phyloP scores from a whole-genome alignment of 441 rosid species.

The Dalechampia spathulata region DNA sequence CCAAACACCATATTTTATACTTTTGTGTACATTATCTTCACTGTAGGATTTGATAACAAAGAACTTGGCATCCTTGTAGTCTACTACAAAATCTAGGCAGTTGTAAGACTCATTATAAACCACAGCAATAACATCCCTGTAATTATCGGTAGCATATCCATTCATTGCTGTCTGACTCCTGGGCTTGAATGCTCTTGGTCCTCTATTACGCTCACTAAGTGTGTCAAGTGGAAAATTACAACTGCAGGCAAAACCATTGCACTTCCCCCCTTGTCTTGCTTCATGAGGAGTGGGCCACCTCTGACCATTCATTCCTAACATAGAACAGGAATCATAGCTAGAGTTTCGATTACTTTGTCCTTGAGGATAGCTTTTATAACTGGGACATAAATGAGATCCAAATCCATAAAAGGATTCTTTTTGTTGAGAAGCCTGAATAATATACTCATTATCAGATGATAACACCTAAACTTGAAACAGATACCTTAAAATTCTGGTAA shows the following conservation, averaged over 20 bases:
- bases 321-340: slow-evolving; percentile 30
- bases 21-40: slow-evolving; percentile 96
- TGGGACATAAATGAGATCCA: slow-evolving; percentile 36
- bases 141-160: slow-evolving; percentile 16
- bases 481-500: not conserved
- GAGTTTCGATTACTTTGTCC: slow-evolving; percentile 24
- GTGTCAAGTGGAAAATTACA: slow-evolving; percentile 41
- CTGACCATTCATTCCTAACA: slow-evolving; percentile 32
- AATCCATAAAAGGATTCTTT: slow-evolving; percentile 31
- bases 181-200: slow-evolving; percentile 53
- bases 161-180: slow-evolving; percentile 26
- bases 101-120: slow-evolving; percentile 28
- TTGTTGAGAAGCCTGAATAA: slow-evolving; percentile 40
- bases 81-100: slow-evolving; percentile 47
- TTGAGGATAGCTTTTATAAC: slow-evolving; percentile 32
- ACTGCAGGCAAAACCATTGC: slow-evolving; percentile 38
- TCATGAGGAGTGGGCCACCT: slow-evolving; percentile 45
- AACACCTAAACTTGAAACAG: not conserved
- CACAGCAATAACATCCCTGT: slow-evolving; percentile 20
- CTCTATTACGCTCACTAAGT: slow-evolving; percentile 50
- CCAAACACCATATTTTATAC: slow-evolving; percentile 87
- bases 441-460: slow-evolving; percentile 14
- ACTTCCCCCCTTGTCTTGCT: slow-evolving; percentile 36
- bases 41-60: slow-evolving; percentile 89
- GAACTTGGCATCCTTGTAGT: slow-evolving; percentile 55